phyloP scores from a whole-genome alignment of 768 basidiomycete species.

The Boletus edulis region DNA sequence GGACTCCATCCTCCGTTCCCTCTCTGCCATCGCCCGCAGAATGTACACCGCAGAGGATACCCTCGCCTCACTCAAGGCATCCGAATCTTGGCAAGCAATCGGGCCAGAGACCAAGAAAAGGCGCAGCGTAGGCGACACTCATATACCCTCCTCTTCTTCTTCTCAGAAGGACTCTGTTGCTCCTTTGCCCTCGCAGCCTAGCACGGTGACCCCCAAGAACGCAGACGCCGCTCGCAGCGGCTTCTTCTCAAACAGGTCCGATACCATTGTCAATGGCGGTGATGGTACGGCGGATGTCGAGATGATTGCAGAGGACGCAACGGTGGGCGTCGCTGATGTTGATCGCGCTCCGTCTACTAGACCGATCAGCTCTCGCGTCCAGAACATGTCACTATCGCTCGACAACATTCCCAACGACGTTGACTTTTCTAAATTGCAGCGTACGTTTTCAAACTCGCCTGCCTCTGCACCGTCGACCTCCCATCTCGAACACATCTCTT shows the following conservation, averaged over 20 bases:
- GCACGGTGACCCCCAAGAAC: slow-evolving; percentile 17
- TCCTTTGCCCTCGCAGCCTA: slow-evolving; percentile 25
- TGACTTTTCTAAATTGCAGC: slow-evolving; percentile 34
- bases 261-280: slow-evolving; percentile 11
- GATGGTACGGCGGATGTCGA: slow-evolving; percentile 26
- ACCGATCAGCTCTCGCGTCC: slow-evolving; percentile 30
- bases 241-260: slow-evolving; percentile 26
- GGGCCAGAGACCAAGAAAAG: slow-evolving; percentile 47
- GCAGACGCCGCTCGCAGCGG: slow-evolving; percentile 8
- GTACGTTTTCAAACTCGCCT: slow-evolving; percentile 32
- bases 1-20: slow-evolving; percentile 52
- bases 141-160: slow-evolving; percentile 29
- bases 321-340: slow-evolving; percentile 26
- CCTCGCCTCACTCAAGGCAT: slow-evolving; percentile 39
- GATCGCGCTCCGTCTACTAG: slow-evolving; percentile 19
- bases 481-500: slow-evolving; percentile 39
- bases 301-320: slow-evolving; percentile 26
- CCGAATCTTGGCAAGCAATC: slow-evolving; percentile 31
- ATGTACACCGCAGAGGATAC: slow-evolving; percentile 56
- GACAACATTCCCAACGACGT: slow-evolving; percentile 44
- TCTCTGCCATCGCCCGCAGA: slow-evolving; percentile 48
- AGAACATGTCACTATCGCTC: slow-evolving; percentile 50
- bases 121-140: slow-evolving; percentile 38
- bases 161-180: slow-evolving; percentile 27
- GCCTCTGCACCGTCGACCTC: slow-evolving; percentile 47